Base-by-base conservation (phyloP, 2,329 filamentous ascomycete genomes). In the Calonectria crousiana region DNA sequence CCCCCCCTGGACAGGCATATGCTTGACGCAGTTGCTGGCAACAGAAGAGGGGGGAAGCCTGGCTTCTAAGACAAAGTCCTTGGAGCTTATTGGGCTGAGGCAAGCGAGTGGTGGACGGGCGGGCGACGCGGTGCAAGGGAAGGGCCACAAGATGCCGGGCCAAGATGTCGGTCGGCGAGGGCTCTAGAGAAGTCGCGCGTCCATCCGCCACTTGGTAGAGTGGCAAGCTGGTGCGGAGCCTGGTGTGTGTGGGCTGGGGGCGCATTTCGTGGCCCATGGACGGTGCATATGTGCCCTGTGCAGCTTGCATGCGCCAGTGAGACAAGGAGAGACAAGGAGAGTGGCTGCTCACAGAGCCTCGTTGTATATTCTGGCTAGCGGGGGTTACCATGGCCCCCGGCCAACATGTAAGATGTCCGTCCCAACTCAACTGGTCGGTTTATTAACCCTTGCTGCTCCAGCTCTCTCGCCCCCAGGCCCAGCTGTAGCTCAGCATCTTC, bases 261-360 rank as follows among this genome's bases (percentile, higher is more conserved):
- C 32, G 56, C 41, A 41, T 62, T 62, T 28, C 20, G 23, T 26
- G 34, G 23, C n/a, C 56, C 56, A 62, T 30, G 56, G 36, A 62
- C 56, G 56, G 56, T 41, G 56, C 56, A 62, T 60, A 60, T 60
- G 32, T 38, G 56, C 56, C 36, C 56, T 41, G n/a, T 56, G 56
- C 56, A 60, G 34, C 36, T 60, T 41, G 56, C 56, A 62, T 62
- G 56, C 34, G 36, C n/a, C n/a, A 41, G 34, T 62, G 56, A 62
- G 56, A 62, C 56, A 62, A 23, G 16, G 14, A 41, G 56, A 62
- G 34, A 62, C 56, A 62, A 28, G 56, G 56, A 36, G 20, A 60
- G 8, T 47, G 20, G 56, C 34, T n/a, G n/a, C 56, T 28, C 56
- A 18, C 36, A 44, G 56, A 62, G 56, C 56, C 56, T 62, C 79